These are phyloP conservation scores for Phytophthora chlamydospora DNA, from an alignment of 352 stramenopile genomes.

Conservation along the genomic window DNA sequence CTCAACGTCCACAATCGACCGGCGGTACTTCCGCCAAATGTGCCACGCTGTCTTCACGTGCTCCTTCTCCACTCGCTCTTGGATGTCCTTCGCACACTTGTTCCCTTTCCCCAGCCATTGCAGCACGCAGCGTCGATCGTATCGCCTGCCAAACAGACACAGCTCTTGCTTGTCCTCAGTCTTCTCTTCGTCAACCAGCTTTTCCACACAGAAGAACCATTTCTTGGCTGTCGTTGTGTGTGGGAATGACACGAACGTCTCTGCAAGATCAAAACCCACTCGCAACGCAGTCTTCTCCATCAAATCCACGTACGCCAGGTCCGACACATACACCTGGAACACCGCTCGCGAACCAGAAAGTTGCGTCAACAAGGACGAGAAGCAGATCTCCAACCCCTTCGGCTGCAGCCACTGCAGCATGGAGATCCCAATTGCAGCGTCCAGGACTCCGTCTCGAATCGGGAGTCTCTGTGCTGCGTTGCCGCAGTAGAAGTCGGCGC, in stretches of 20 bases:
- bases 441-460: conserved; percentile 47
- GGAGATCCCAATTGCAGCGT: conserved; percentile 74
- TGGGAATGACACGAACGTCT: conserved; percentile 74
- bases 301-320: conserved; percentile 51
- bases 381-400: conserved; percentile 63
- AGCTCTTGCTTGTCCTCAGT: conserved; percentile 14
- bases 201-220: conserved; percentile 69
- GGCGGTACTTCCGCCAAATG: conserved; percentile 71
- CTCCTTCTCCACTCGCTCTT: conserved; percentile 58
- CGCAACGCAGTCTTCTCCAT: conserved; percentile 61
- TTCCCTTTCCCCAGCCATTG: conserved; percentile 48
- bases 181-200: conserved; percentile 11
- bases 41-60: conserved; percentile 77
- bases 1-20: conserved; percentile 30
- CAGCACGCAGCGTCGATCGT: conserved; percentile 60
- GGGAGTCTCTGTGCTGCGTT: conserved; percentile 71
- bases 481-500: conserved; percentile 61
- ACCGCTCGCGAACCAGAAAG: conserved; percentile 42
- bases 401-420: conserved; percentile 86
- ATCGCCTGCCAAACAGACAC: conserved; percentile 70
- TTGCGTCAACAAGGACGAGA: conserved; percentile 49
- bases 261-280: conserved; percentile 55
- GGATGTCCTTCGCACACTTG: conserved; percentile 29
- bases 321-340: conserved; percentile 78
- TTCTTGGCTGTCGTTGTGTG: conserved; percentile 74